Percentiles rank a stretch among this genome's conserved stretches.
phyloP scores from a whole-genome alignment of 768 basidiomycete genomes.

The Rickenella mellea region DNA sequence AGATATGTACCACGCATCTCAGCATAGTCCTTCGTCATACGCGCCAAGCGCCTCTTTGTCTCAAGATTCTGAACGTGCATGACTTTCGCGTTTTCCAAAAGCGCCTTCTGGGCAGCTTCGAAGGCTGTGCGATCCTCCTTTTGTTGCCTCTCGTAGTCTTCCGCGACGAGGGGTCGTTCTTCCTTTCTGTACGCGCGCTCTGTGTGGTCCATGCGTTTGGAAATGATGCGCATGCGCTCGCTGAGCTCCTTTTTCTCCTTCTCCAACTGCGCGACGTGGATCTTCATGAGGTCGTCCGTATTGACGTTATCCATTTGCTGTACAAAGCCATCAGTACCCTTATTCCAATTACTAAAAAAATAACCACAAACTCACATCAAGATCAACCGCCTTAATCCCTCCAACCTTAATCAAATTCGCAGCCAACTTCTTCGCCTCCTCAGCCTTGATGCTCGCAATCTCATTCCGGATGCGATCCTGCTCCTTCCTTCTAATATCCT shows the following conservation, averaged over 20 bases:
- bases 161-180: constrained; percentile 73
- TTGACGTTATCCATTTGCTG: constrained; percentile 79
- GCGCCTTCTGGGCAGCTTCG: constrained; percentile 46
- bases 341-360: constrained; percentile 1
- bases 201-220: constrained; percentile 89
- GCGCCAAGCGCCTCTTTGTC: constrained; percentile 63
- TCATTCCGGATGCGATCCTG: constrained; percentile 58
- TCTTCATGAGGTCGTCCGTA: constrained; percentile 75
- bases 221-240: constrained; percentile 70
- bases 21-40: constrained; percentile 67
- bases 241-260: constrained; percentile 88
- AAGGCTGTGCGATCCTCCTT: constrained; percentile 63
- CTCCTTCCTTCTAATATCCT: constrained; percentile 57
- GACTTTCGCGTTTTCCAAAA: constrained; percentile 42
- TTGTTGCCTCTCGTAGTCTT: constrained; percentile 86
- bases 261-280: constrained; percentile 92
- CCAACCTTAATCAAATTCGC: constrained; percentile 75
- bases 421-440: constrained; percentile 85
- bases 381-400: constrained; percentile 56
- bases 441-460: constrained; percentile 66
- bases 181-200: constrained; percentile 94
- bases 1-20: constrained; percentile 43
- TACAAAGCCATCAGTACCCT: constrained; percentile 4
- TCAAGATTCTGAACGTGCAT: constrained; percentile 59
- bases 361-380: constrained; percentile 42